Conservation (phyloP, 2,329 filamentous ascomycete species). For the Sarocladiaceae sp. region DNA sequence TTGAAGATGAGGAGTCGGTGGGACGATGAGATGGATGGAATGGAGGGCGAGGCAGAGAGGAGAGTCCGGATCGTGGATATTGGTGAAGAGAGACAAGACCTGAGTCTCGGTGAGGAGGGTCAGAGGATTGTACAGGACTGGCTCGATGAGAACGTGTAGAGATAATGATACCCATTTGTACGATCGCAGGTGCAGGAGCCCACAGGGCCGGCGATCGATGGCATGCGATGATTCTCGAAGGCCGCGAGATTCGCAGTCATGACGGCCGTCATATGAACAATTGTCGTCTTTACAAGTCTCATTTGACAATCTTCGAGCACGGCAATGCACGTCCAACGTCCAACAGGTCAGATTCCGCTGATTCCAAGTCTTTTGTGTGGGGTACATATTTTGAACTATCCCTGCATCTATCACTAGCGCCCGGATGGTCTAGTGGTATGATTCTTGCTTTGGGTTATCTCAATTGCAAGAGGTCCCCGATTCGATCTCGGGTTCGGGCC, state of each 20-base stretch:
- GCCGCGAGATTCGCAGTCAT: neutral
- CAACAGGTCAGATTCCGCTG: no score
- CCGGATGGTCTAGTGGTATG: conserved; percentile 9
- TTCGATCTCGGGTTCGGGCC: conserved; percentile 9
- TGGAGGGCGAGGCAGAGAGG: conserved; percentile 26
- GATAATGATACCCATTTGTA: no score
- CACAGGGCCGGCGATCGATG: no score
- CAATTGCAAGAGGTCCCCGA: conserved; percentile 10
- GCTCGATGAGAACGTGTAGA: conserved; percentile 18
- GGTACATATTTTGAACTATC: neutral
- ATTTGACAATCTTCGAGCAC: no score
- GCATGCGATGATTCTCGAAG: neutral
- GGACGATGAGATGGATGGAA: conserved; percentile 31
- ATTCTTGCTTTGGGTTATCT: conserved; percentile 10
- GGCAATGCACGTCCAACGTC: no score
- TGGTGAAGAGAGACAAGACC: conserved; percentile 21
- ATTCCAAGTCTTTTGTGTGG: no score
- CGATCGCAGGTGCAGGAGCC: no score
- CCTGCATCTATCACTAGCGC: neutral
- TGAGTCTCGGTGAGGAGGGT: conserved; percentile 22
- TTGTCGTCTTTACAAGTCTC: no score
- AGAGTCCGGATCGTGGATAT: conserved; percentile 33
- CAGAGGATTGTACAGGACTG: conserved; percentile 22
- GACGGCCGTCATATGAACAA: no score
- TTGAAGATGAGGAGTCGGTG: conserved; percentile 33